Percentiles rank a stretch among this genome's conserved stretches.
Conservation (phyloP, 1,284 basidiomycete genomes). For the Spongiforma sp. region DNA sequence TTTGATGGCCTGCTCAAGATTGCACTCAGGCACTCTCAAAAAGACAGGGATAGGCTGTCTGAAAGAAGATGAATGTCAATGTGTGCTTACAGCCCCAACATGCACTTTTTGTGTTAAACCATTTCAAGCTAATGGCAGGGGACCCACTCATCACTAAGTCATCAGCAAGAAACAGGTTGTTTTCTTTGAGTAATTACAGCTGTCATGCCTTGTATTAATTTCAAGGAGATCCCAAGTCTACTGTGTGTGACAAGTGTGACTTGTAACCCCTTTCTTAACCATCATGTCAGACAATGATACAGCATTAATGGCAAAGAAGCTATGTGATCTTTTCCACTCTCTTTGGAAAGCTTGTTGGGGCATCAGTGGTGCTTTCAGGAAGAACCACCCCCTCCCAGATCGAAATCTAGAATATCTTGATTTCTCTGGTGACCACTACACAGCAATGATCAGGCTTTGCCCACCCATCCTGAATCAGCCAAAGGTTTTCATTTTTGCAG, state of each 20-base stretch:
- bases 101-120: conserved; percentile 93
- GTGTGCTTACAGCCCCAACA: no score
- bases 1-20: conserved; percentile 89
- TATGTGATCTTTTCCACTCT: not conserved
- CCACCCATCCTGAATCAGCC: not conserved
- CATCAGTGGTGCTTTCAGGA: not conserved
- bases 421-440: not conserved
- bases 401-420: not conserved
- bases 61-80: no score
- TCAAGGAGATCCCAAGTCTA: no score
- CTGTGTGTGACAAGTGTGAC: no score
- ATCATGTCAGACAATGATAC: no score
- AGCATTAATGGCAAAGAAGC: no score
- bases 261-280: no score
- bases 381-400: not conserved
- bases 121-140: conserved; percentile 92
- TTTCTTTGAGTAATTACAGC: conserved; percentile 84
- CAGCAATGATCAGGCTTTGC: not conserved
- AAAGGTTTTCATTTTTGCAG: not conserved
- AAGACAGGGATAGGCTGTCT: conserved; percentile 95
- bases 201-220: conserved; percentile 94
- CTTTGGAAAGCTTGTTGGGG: not conserved
- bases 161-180: conserved; percentile 93
- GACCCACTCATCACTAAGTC: conserved; percentile 87
- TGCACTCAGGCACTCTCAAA: conserved; percentile 86